These are phyloP conservation scores for Wickerhamiella spandovensis DNA, from an alignment of 805 yeast species.

Conservation along the genomic window DNA sequence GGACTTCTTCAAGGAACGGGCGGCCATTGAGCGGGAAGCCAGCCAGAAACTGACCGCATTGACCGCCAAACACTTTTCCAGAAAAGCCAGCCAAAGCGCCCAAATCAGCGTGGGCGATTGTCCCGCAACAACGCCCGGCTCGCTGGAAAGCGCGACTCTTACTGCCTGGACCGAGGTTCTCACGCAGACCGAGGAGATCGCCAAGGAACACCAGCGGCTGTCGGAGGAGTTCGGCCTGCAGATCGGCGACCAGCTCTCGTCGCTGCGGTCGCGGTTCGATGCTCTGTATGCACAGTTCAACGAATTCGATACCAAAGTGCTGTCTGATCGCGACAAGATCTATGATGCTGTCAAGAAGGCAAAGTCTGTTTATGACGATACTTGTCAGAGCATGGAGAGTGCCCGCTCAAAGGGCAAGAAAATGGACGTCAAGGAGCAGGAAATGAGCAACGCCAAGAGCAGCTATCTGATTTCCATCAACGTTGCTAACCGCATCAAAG, in stretches of 20 bases:
- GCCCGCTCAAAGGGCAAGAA: slow-evolving; percentile 63
- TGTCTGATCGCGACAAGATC: slow-evolving; percentile 32
- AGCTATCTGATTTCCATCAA: slow-evolving; percentile 66
- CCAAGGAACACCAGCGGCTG: slow-evolving; percentile 50
- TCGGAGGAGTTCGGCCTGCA: slow-evolving; percentile 46
- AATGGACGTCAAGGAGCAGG: slow-evolving; percentile 47
- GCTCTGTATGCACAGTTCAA: slow-evolving; percentile 43
- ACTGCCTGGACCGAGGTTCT: slow-evolving; percentile 86
- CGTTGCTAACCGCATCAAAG: slow-evolving; percentile 81
- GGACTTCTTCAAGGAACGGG: slow-evolving; percentile 70
- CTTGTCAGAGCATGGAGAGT: slow-evolving; percentile 68
- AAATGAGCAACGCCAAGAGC: slow-evolving; percentile 84
- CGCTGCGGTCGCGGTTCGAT: slow-evolving; percentile 40
- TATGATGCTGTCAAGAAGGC: slow-evolving; percentile 48
- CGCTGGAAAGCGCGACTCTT: slow-evolving; percentile 73
- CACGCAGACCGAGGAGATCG: slow-evolving; percentile 66
- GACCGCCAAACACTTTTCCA: slow-evolving; percentile 55
- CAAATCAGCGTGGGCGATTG: slow-evolving; percentile 75
- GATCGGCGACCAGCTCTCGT: slow-evolving; percentile 46
- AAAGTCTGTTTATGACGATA: slow-evolving; percentile 66
- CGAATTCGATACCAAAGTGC: slow-evolving; percentile 45
- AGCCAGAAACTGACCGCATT: slow-evolving; percentile 51
- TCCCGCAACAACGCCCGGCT: slow-evolving; percentile 89
- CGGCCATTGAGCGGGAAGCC: slow-evolving; percentile 73
- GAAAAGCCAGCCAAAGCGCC: slow-evolving; percentile 58